Base-by-base conservation (phyloP, 345 rosid genomes). In the Gossypium turneri region DNA sequence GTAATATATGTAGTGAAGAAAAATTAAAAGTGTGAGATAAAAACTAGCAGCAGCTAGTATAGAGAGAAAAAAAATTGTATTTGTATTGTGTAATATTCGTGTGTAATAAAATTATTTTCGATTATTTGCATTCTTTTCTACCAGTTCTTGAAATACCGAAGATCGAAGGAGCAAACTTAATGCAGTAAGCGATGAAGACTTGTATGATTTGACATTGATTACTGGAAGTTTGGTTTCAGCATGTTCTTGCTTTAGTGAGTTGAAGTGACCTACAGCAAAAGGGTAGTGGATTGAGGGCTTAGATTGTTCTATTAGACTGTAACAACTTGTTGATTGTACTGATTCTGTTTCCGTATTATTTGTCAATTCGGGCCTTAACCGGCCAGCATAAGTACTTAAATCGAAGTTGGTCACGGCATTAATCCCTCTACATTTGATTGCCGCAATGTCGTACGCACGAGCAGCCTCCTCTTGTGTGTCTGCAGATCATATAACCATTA, bases 391-490 rank as follows among this genome's bases (percentile, higher is more conserved):
- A 38, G 77, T 81, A 43, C 90, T 83, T 75, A 87, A 61, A 81
- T 85, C 87, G 47, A 86, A 84, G 70, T 86, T 86, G 27, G 89
- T 86, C 34, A 86, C 86, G 4, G 89, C 86, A 61, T 84, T 80
- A 74, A 79, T 84, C 57, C 89, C 87, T 70, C 89, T 78, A 67
- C 79, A 84, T 64, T 86, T 84, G 47, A 84, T 84, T 48, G 89
- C 86, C 44, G 86, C 87, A 29, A 86, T 84, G 73, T 86, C 87
- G 19, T 84, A 84, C 8, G 87, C 89, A 3, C 77, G 79, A 13
- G 89, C 87, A 47, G 89, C 87, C 76, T 86, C 89, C 71, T 82
- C 87, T 77, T 86, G 87, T 34, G 87, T 86, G 65, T 82, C 88
- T 86, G 70, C 57, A 48, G 7, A 56, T 12, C 61, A 6, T 10